Base-by-base conservation (phyloP, 306 rosid genomes). In the Vigna reflexopilosa region DNA sequence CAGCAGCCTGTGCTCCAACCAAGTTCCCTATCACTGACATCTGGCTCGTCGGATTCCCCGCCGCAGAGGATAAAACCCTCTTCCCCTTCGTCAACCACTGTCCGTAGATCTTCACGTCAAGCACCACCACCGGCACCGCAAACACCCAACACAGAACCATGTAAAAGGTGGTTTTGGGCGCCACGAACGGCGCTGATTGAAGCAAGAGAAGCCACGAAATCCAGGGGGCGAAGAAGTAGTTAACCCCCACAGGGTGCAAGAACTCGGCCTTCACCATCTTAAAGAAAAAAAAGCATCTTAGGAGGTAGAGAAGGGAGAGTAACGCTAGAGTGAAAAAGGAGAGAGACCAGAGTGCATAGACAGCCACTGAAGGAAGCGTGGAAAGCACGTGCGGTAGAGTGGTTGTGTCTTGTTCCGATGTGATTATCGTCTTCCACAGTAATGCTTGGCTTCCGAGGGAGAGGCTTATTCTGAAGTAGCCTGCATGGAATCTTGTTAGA, bases 61-160 rank as follows among this genome's bases (percentile, higher is more conserved):
- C 95, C 68, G 58, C 82, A 32, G 72, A 77, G 1, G 87, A 83
- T 19, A 88, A 17, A 47, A 88, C 83, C 76, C 85, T 50, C 83
- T 86, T 90, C 76, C 87, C 90, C 0, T 87, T 83, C 4, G 92
- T 88, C 77, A 90, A 81, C 95, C 92, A 90, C 24, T 90, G 95
- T 0, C 92, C 95, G 7, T 88, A 90, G 15, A 90, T 83, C 26
- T 90, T 90, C 7, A 90, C 55, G 51, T 90, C 92, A 0, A 90
- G 89, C 38, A 69, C 44, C 80, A 90, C 77, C 32, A 90, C 65
- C 1, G 95, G 95, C 14, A 83, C 67, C 7, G 82, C 77, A 24
- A 88, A 88, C 5, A 80, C 56, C 83, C 90, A 86, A 82, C 89
- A 90, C 0, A 90, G 83, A 20, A 83, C 81, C 17, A 80, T 15